These are phyloP conservation scores for Trametes punicea DNA, from an alignment of 768 basidiomycete species.

Conservation along the genomic window DNA sequence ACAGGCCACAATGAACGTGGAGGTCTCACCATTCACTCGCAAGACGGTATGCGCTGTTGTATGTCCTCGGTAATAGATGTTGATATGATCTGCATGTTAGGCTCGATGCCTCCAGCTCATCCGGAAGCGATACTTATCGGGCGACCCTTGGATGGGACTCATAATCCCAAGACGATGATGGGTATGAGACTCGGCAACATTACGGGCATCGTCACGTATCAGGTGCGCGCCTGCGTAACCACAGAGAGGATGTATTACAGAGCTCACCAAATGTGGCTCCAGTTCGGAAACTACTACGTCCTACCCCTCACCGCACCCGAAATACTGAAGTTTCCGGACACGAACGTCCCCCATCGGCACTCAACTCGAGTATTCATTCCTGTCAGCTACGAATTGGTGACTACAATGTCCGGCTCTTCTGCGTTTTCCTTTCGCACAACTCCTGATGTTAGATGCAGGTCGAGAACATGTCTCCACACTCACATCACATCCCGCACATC, in stretches of 20 bases:
- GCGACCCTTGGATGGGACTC: constrained; percentile 48
- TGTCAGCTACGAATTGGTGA: constrained; percentile 54
- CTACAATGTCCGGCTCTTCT: constrained; percentile 46
- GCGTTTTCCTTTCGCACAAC: not conserved
- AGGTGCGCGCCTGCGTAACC: too few species aligned
- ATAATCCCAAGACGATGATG: constrained; percentile 46
- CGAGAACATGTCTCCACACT: constrained; percentile 53
- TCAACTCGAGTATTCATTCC: constrained; percentile 33
- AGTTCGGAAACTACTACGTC: constrained; percentile 51
- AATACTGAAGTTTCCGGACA: constrained; percentile 39
- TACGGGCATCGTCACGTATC: constrained; percentile 52
- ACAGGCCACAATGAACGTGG: constrained; percentile 55
- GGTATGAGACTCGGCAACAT: constrained; percentile 48
- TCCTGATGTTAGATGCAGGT: constrained; percentile 35
- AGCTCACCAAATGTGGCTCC: not conserved
- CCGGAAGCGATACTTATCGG: constrained; percentile 57
- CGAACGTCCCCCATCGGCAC: constrained; percentile 36
- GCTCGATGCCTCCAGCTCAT: constrained; percentile 53
- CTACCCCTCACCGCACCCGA: constrained; percentile 54
- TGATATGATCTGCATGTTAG: constrained; percentile 15
- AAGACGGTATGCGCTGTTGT: constrained; percentile 26
- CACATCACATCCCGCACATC: constrained; percentile 44
- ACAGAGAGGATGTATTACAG: not conserved
- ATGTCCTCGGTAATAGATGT: not conserved
- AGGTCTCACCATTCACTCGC: constrained; percentile 49